phyloP scores from a whole-genome alignment of 2,329 filamentous ascomycete species.

The Penicillium sp. region DNA sequence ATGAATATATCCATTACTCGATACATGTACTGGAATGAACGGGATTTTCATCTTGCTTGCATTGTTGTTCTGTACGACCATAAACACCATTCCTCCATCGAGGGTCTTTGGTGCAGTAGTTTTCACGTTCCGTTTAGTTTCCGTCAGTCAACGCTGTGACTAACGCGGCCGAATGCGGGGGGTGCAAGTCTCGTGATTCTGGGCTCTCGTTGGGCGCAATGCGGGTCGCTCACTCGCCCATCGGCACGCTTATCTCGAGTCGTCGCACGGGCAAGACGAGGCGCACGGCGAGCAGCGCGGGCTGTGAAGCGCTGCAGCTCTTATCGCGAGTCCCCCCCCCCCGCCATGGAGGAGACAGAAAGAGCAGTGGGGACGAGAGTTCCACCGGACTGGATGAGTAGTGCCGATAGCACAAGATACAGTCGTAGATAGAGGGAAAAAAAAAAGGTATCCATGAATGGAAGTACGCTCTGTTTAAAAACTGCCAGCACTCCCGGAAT shows the following conservation, averaged over 20 bases:
- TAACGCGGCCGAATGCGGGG: slow-evolving; percentile 14
- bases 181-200: not conserved
- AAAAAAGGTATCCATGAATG: not conserved
- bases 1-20: no score
- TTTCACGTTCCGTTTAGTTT: not conserved
- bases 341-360: not conserved
- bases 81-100: no score
- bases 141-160: slow-evolving; percentile 9
- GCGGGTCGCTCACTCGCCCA: slow-evolving; percentile 10
- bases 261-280: no score
- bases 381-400: no score
- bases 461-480: not conserved
- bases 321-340: slow-evolving; percentile 9
- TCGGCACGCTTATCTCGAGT: slow-evolving; percentile 18
- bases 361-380: no score
- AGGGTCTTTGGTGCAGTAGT: not conserved
- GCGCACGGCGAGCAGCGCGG: no score
- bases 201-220: not conserved
- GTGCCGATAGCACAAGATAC: no score
- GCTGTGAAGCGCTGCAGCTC: not conserved
- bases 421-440: not conserved
- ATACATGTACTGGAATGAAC: no score
- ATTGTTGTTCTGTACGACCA: no score
- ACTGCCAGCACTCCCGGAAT: not conserved
- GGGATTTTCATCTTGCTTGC: no score